Percentiles rank a stretch among this genome's conserved stretches.
Conservation (phyloP, 805 yeast genomes). For the Starmerella potacharoeniae region DNA sequence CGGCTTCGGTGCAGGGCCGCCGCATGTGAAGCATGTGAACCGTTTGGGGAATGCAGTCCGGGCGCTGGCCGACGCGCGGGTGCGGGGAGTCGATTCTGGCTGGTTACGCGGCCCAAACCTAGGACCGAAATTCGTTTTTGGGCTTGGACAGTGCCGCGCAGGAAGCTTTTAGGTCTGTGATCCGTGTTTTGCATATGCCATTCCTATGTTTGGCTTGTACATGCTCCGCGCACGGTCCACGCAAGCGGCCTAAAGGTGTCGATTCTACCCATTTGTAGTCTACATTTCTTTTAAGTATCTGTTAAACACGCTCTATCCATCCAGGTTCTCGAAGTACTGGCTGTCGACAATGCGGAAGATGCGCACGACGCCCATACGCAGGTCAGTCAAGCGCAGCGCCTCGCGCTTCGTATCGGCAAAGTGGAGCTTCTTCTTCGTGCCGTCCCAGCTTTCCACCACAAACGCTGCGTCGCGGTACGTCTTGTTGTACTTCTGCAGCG, state of each 20-base stretch:
- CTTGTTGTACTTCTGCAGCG: conserved; percentile 44
- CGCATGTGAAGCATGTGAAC: not conserved
- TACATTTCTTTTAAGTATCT: too few relatives aligned
- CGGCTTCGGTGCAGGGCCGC: not conserved
- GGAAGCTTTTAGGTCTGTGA: too few relatives aligned
- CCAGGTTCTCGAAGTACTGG: not conserved
- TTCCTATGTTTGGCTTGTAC: too few relatives aligned
- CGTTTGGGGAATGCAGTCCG: not conserved
- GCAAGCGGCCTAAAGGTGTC: too few relatives aligned
- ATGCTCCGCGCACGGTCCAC: too few relatives aligned
- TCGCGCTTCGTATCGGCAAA: conserved; percentile 39
- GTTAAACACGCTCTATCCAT: not conserved
- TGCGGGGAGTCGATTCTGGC: too few relatives aligned
- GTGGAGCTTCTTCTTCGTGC: conserved; percentile 40
- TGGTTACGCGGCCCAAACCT: too few relatives aligned
- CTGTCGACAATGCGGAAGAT: conserved; percentile 65
- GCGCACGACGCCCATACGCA: conserved; percentile 67
- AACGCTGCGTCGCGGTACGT: conserved; percentile 48
- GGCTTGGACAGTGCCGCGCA: too few relatives aligned
- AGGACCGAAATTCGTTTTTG: too few relatives aligned
- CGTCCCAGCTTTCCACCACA: conserved; percentile 66
- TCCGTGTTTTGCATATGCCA: too few relatives aligned
- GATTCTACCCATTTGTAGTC: too few relatives aligned
- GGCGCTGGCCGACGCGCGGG: too few relatives aligned
- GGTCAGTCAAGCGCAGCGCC: conserved; percentile 56